Evolutionary conservation across 2,329 filamentous ascomycete genomes (phyloP).

Genomic region (Tolypocladium pustulatum): DNA sequence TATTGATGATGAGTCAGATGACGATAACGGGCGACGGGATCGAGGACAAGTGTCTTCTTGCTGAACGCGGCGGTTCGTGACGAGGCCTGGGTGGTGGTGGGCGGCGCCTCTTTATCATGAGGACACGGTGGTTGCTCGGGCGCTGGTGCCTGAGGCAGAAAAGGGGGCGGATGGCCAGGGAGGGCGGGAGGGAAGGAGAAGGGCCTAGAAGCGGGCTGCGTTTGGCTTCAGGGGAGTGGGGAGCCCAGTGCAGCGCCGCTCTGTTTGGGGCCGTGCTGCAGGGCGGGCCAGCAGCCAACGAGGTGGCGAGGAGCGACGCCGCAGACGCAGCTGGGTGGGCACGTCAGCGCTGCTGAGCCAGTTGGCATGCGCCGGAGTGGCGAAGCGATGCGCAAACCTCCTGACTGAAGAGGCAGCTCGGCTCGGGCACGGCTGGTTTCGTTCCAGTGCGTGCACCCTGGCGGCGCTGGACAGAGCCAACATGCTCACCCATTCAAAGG

Average conservation of each 20-base stretch:
- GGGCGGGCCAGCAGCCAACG: neutral
- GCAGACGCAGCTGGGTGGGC: too few relatives aligned
- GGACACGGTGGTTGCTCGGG: constrained; percentile 14
- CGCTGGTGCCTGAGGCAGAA: constrained; percentile 10
- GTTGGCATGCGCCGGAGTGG: neutral
- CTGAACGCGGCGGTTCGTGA: neutral
- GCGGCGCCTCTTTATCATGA: constrained; percentile 23
- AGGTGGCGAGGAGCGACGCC: neutral
- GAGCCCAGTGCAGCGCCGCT: neutral
- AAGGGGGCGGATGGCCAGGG: neutral
- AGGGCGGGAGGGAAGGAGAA: neutral
- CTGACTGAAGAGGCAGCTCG: neutral
- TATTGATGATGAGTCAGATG: constrained; percentile 11
- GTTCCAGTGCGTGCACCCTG: neutral
- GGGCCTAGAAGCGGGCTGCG: neutral
- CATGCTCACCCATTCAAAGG: too few relatives aligned
- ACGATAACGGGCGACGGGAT: constrained; percentile 5
- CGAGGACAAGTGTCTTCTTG: constrained; percentile 18
- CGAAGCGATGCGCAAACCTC: neutral
- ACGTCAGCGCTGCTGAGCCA: neutral
- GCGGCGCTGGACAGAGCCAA: neutral
- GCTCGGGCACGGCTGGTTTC: neutral
- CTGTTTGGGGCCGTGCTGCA: neutral
- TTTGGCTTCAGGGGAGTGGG: neutral
- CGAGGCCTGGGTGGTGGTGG: constrained; percentile 7